Percentiles rank a stretch among this genome's conserved stretches.
These are phyloP conservation scores for Nigrospora oryzae DNA, from an alignment of 2,329 filamentous ascomycete genomes.

Conservation along the genomic window DNA sequence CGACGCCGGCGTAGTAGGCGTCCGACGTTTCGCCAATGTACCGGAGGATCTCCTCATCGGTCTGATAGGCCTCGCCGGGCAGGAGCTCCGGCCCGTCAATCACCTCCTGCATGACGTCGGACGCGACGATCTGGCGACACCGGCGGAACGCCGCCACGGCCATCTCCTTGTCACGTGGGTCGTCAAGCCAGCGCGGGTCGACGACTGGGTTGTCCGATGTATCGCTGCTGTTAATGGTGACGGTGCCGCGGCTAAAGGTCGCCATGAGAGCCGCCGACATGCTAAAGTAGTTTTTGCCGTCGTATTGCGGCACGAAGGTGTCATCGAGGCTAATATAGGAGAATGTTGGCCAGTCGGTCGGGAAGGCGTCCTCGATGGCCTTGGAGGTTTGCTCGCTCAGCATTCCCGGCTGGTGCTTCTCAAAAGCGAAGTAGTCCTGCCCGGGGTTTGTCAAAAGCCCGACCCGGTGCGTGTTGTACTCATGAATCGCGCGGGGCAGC, in stretches of 20 bases:
- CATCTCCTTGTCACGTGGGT: constrained; percentile 32
- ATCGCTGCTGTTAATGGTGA: constrained; percentile 6
- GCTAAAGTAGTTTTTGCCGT: constrained; percentile 5
- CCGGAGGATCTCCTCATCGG: constrained; percentile 5
- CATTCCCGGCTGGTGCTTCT: constrained; percentile 17
- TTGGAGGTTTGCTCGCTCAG: background rate
- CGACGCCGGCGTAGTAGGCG: too few species aligned
- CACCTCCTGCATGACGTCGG: constrained; percentile 1
- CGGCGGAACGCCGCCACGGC: constrained; percentile 33
- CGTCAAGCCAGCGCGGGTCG: constrained; percentile 35
- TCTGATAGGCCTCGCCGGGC: constrained; percentile 2
- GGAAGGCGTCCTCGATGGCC: constrained; percentile 7
- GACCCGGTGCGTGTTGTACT: background rate
- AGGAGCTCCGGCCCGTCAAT: constrained; percentile 3
- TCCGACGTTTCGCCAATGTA: too few species aligned
- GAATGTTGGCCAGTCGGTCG: constrained; percentile 14
- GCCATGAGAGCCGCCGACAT: constrained; percentile 27
- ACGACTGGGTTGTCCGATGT: constrained; percentile 17
- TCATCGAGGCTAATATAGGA: constrained; percentile 1
- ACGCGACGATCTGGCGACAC: constrained; percentile 20
- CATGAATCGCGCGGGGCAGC: background rate
- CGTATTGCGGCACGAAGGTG: background rate
- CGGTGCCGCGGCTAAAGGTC: constrained; percentile 6
- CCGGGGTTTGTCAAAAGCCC: constrained; percentile 1
- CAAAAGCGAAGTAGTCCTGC: constrained; percentile 12